Evolutionary conservation across 805 yeast genomes (phyloP).

Genomic region (Saturnispora besseyi): DNA sequence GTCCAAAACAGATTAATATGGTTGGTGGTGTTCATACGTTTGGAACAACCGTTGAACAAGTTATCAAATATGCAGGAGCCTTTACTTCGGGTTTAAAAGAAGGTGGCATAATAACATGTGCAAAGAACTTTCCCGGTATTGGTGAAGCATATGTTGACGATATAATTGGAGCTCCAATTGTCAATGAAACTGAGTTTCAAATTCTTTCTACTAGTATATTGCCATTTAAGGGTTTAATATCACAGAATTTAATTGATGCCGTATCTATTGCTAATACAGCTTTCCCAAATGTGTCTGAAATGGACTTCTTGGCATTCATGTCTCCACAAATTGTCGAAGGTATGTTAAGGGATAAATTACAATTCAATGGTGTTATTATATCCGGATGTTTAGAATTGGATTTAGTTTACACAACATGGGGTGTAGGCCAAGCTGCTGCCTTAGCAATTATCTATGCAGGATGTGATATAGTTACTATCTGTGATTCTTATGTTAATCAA

Average conservation of each 20-base stretch:
- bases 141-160: slow-evolving; percentile 54
- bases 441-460: slow-evolving; percentile 50
- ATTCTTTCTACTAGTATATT: slow-evolving; percentile 39
- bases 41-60: slow-evolving; percentile 53
- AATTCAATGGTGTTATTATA: slow-evolving; percentile 47
- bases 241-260: slow-evolving; percentile 41
- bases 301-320: slow-evolving; percentile 55
- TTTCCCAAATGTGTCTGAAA: slow-evolving; percentile 49
- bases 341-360: slow-evolving; percentile 40
- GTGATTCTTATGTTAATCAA: slow-evolving; percentile 46
- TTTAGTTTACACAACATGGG: slow-evolving; percentile 52
- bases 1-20: slow-evolving; percentile 46
- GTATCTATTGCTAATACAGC: slow-evolving; percentile 57
- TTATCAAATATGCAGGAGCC: slow-evolving; percentile 43
- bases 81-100: slow-evolving; percentile 44
- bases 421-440: slow-evolving; percentile 57
- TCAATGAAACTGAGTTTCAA: slow-evolving; percentile 46
- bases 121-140: slow-evolving; percentile 61
- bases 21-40: slow-evolving; percentile 52
- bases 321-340: slow-evolving; percentile 45
- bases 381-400: slow-evolving; percentile 59
- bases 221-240: slow-evolving; percentile 42
- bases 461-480: slow-evolving; percentile 55
- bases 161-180: slow-evolving; percentile 48
- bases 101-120: slow-evolving; percentile 47